Conservation (phyloP, 2,329 filamentous ascomycete species). For the Periconia sp. region DNA sequence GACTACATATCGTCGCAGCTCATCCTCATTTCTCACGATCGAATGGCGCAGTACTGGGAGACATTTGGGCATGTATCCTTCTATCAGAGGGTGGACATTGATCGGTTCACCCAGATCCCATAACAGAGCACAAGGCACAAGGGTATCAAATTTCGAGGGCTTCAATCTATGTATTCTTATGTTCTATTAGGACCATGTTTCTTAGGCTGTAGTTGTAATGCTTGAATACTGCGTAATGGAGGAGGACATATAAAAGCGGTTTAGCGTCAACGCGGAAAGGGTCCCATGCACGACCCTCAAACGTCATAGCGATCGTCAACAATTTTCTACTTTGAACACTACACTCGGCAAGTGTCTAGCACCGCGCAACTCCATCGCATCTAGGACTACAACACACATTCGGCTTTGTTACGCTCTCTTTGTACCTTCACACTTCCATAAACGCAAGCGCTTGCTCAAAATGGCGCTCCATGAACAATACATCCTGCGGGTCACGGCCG, state of each 20-base stretch:
- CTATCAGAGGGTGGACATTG: slow-evolving; percentile 55
- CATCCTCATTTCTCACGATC: slow-evolving; percentile 77
- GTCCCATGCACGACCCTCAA: slow-evolving; percentile 6
- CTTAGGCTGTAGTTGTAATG: too few relatives aligned
- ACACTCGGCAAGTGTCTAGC: too few relatives aligned
- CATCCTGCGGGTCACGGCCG: slow-evolving; percentile 81
- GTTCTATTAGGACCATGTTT: too few relatives aligned
- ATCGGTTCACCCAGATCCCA: slow-evolving; percentile 38
- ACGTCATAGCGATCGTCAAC: slow-evolving; percentile 18
- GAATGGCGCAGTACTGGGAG: slow-evolving; percentile 83
- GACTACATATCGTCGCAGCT: slow-evolving; percentile 77
- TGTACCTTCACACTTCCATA: not conserved
- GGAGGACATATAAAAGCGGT: too few relatives aligned
- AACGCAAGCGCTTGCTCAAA: not conserved
- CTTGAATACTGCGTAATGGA: too few relatives aligned
- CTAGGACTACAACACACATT: not conserved
- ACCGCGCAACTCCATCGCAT: not conserved
- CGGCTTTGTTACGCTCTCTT: not conserved
- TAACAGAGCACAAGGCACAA: too few relatives aligned
- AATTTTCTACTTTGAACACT: too few relatives aligned
- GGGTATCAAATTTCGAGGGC: too few relatives aligned
- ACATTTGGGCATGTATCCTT: slow-evolving; percentile 57
- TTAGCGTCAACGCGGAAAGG: too few relatives aligned
- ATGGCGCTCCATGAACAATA: slow-evolving; percentile 70
- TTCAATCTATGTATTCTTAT: too few relatives aligned